Base-by-base conservation (phyloP, 306 rosid species). In the Carpinus fangiana region DNA sequence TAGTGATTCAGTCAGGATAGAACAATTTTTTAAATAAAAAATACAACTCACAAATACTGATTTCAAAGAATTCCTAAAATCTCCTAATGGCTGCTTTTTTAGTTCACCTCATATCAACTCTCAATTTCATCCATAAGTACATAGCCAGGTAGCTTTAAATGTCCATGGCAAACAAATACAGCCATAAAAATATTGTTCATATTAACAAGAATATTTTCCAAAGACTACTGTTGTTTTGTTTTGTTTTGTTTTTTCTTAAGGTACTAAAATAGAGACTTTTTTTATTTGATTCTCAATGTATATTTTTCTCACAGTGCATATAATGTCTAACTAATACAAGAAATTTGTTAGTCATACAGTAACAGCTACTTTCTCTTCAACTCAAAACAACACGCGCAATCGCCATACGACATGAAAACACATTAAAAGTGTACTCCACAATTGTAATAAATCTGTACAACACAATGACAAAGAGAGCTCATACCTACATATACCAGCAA, bases 401-500 rank as follows among this genome's bases (percentile, higher is more conserved):
- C 52, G 8, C 10, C 11, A 62, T n/a, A 18, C 72, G 11, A 41
- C 4, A 11, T 10, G 4, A 10, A 18, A 67, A 12, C 9, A 13
- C 43, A 12, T 61, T 62, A 17, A 62, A 13, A 31, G 38, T 16
- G 43, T 31, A 6, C 69, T 13, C 41, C 0, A 0, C 26, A 26
- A 7, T 3, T 34, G 26, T 17, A 18, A 8, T 38, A 38, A 16
- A 65, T 38, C 77, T 23, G 52, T 62, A 77, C 43, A 78, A 47
- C 17, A 72, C 76, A 46, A 13, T 18, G 68, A 10, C n/a, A 62
- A 75, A 81, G 59, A 81, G 50, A 72, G 12, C 52, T 17, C 51
- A 71, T 77, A 93, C 98, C 98, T 89, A 88, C 89, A 91, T 73
- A 76, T 71, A 82, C 78, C 86, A 0, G 98, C 97, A 69, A 89